Base-by-base conservation (phyloP, 768 basidiomycete genomes). In the Tricholoma terreum region DNA sequence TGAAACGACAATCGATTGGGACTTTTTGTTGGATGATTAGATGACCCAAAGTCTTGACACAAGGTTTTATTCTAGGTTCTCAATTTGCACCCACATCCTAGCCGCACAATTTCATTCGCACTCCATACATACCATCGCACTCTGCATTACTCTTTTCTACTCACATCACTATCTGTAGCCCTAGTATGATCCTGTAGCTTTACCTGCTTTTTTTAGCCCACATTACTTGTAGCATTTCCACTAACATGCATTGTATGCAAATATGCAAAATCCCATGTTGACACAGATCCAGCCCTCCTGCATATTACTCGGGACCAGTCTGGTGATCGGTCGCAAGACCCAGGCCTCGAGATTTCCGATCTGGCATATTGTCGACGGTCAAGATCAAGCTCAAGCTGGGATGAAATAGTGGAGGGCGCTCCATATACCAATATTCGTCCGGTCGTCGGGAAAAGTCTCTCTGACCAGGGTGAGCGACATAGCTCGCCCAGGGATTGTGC, bases 1-100 rank as follows among this genome's bases (percentile, higher is more conserved):
- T 6, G 83, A 81, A 64, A 79, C 78, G 11, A 56, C 75, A 43
- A 85, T 89, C 57, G 80, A 90, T 71, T 91, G 89, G 89, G 89
- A 91, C 68, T 90, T 87, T 70, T 73, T 91, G 56, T 77, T 91
- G 49, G 87, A 89, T 58, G 86, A 87, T 65, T 89, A 73, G 71
- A 33, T 21, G n/a, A 50, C 42, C 17, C 40, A 35, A 43, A n/a
- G 10, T 45, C 55, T 34, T 50, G 24, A 19, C 24, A 30, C 36
- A n/a, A 49, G n/a, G n/a, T n/a, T 49, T 31, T 4, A 11, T 33
- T 58, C 40, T 54, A n/a, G 15, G 14, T 45, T 38, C 35, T 27
- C 31, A 9, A 31, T 19, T 15, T 30, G 21, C 15, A 8, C 24
- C 30, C 40, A 50, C 50, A 36, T 48, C 38, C 36, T 24, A n/a